Conservation (phyloP, 345 rosid genomes). For the Syzygium aqueum region DNA sequence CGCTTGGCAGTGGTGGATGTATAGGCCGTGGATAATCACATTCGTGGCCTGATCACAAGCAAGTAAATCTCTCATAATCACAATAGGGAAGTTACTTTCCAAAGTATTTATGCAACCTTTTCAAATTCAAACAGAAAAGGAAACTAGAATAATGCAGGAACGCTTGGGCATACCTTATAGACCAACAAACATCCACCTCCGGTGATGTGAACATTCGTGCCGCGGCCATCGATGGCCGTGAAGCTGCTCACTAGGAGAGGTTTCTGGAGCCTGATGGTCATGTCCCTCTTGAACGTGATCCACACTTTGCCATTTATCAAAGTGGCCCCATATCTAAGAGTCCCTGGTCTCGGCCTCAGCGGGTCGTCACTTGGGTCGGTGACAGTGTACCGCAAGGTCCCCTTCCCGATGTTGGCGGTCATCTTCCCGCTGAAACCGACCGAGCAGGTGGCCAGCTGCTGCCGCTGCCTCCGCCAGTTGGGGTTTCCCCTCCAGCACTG, state of each 20-base stretch:
- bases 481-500: conserved; percentile 54
- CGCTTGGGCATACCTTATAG: conserved; percentile 19
- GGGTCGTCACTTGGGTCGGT: conserved; percentile 63
- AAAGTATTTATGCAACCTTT: background rate
- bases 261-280: conserved; percentile 42
- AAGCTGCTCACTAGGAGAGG: conserved; percentile 59
- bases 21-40: conserved; percentile 66
- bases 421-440: conserved; percentile 64
- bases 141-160: background rate
- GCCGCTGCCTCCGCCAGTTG: conserved; percentile 36
- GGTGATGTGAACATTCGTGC: conserved; percentile 39
- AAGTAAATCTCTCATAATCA: background rate
- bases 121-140: background rate
- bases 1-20: conserved; percentile 57
- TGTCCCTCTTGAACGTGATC: conserved; percentile 60
- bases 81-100: background rate
- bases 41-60: conserved; percentile 24
- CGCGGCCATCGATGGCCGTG: conserved; percentile 70
- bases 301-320: conserved; percentile 45
- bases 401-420: conserved; percentile 47
- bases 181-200: conserved; percentile 55
- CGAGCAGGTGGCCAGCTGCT: conserved; percentile 45
- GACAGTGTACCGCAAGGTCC: conserved; percentile 31
- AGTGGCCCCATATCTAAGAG: conserved; percentile 57
- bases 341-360: conserved; percentile 52